Evolutionary conservation across 225 moss, liverwort and hornwort species (phyloP), one percentile per base, ranked within the genome.

Genomic region (Antitrichia curtipendula): DNA sequence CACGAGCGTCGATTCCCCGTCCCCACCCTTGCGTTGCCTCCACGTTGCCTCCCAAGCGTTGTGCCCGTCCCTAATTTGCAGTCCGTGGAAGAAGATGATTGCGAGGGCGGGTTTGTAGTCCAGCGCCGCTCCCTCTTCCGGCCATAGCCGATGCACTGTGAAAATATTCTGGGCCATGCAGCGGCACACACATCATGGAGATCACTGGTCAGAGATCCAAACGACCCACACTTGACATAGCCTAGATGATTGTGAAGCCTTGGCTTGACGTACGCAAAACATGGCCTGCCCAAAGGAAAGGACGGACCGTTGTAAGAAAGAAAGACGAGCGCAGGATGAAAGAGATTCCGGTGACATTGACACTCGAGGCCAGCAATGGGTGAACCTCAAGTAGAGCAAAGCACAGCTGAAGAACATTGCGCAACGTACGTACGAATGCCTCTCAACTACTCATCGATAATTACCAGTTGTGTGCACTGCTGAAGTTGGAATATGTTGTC

Each of bases 71-170:
- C 43, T 49, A 69, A 88, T 70, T 34, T 85, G 88, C 7, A 90
- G 70, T 20, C 90, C 90, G 53, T 90, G 90, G 52, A 88, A 90
- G 85, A 90, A 86, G 85, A 90, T 86, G 66, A 88, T 10, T 22
- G 88, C 36, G 13, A 86, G 75, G 52, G 10, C 82, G 4, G 88
- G 90, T 1, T 86, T 77, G 77, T 85, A 82, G 40, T 90, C 85
- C 41, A 88, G 73, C 50, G 83, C 15, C 53, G 49, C 32, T 61
- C 59, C 75, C 47, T 36, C 85, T 7, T 75, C 85, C 61, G 85
- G 88, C 84, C 87, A 90, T 82, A 90, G 85, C 66, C 81, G 85
- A 16, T 90, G 87, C 19, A 90, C 90, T 2, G 89, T 86, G 29
- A 89, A 86, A 58, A 86, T 76, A 36, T 61, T 36, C 52, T 52